These are phyloP conservation scores for Silene conica DNA, from an alignment of 148 eudicot species.

Conservation along the genomic window DNA sequence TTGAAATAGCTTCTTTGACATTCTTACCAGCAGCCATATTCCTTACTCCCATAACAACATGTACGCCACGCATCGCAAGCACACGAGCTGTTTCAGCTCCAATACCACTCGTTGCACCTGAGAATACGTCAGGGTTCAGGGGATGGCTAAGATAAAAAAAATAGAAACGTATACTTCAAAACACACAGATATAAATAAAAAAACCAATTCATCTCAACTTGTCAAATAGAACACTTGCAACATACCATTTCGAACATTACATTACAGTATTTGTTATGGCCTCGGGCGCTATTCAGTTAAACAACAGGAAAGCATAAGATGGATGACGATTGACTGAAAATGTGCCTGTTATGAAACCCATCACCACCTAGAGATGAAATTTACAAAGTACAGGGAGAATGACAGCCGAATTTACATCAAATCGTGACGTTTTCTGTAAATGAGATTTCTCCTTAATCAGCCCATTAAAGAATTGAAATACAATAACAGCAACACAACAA, in stretches of 20 bases:
- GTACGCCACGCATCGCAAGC: constrained; percentile 55
- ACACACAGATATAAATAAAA: not conserved
- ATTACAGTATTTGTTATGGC: not conserved
- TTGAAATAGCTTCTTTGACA: constrained; percentile 38
- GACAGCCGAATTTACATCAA: not conserved
- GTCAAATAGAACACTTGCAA: not conserved
- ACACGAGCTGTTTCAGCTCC: constrained; percentile 61
- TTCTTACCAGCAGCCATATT: constrained; percentile 38
- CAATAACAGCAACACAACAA: not conserved
- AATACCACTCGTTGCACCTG: constrained; percentile 69
- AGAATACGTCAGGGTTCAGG: not conserved
- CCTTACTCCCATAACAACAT: constrained; percentile 57
- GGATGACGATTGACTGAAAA: not conserved
- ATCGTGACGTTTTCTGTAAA: not conserved
- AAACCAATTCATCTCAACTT: not conserved
- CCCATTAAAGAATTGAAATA: too few relatives aligned
- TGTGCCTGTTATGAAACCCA: not conserved
- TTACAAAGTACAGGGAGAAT: not conserved
- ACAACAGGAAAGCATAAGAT: not conserved
- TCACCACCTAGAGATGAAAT: not conserved
- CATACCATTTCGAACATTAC: not conserved
- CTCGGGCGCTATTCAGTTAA: too few relatives aligned
- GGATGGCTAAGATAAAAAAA: not conserved
- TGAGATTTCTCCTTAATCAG: too few relatives aligned
- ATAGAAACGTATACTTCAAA: not conserved